Conservation (phyloP, 2,329 filamentous ascomycete genomes). For the Pyricularia grisea region DNA sequence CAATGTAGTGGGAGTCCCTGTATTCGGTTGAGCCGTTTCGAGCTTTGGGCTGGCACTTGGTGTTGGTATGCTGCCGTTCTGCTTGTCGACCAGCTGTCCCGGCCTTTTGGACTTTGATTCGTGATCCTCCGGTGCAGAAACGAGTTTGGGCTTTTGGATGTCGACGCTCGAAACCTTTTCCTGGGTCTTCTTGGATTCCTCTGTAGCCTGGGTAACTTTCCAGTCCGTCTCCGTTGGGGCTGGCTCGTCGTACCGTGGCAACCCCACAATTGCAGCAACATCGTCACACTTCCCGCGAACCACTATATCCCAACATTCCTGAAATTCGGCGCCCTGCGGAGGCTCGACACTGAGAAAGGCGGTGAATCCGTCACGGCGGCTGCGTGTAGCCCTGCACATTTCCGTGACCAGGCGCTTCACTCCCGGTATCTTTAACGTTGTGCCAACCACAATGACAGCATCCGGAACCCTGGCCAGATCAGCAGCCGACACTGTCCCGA, state of each 20-base stretch:
- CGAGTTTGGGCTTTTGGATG: neutral
- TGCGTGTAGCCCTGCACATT: conserved; percentile 78
- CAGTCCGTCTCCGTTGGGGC: conserved; percentile 31
- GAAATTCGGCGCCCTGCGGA: conserved; percentile 74
- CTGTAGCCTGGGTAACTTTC: conserved; percentile 14
- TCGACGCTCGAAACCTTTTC: neutral
- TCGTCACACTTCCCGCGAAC: conserved; percentile 82
- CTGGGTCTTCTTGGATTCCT: neutral
- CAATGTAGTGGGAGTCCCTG: conserved; percentile 20
- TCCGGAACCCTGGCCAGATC: conserved; percentile 82
- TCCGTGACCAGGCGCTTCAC: conserved; percentile 84
- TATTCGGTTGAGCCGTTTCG: conserved; percentile 24
- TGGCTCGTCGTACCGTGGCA: conserved; percentile 46
- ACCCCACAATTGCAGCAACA: conserved; percentile 63
- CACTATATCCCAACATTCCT: conserved; percentile 87
- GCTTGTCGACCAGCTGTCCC: conserved; percentile 26
- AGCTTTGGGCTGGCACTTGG: conserved; percentile 47
- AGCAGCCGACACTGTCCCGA: conserved; percentile 79
- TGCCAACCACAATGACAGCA: conserved; percentile 89
- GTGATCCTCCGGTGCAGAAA: conserved; percentile 8
- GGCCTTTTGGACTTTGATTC: conserved; percentile 23
- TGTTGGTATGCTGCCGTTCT: conserved; percentile 44
- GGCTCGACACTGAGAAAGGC: conserved; percentile 94
- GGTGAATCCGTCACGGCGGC: conserved; percentile 73
- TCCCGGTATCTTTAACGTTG: conserved; percentile 89